Conservation (phyloP, 768 basidiomycete species). For the Sporobolomyces roseus region DNA sequence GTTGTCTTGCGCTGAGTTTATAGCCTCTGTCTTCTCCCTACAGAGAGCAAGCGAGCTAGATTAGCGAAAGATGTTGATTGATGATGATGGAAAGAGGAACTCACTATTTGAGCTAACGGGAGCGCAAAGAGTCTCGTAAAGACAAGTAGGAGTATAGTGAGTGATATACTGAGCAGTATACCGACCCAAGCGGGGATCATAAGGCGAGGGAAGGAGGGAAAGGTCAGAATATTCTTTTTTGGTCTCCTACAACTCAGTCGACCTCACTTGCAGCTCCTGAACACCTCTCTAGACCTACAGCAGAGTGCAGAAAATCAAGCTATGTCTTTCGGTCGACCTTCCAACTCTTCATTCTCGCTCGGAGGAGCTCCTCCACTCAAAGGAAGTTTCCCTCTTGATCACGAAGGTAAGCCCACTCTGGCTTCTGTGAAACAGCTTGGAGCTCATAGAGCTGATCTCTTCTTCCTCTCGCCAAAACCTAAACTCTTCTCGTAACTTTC, state of each 20-base stretch:
- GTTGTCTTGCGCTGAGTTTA: not conserved
- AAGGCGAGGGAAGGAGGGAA: not conserved
- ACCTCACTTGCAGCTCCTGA: no score
- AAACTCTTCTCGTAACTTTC: not conserved
- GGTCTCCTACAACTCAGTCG: no score
- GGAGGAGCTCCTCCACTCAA: constrained; percentile 47
- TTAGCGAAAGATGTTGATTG: not conserved
- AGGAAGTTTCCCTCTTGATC: constrained; percentile 52
- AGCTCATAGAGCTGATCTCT: no score
- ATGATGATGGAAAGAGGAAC: not conserved
- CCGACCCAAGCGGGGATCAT: constrained; percentile 16
- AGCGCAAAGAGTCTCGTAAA: not conserved
- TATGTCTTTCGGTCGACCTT: constrained; percentile 50
- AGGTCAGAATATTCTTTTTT: not conserved
- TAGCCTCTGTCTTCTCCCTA: constrained; percentile 25
- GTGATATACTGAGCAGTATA: not conserved
- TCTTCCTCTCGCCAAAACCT: no score
- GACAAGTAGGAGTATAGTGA: not conserved
- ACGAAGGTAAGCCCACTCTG: constrained; percentile 48
- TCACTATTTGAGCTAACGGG: constrained; percentile 13
- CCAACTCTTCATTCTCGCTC: constrained; percentile 46
- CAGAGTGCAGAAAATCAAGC: not conserved
- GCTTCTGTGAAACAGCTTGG: not conserved
- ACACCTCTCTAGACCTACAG: no score
- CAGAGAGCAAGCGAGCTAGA: rapidly evolving